Evolutionary conservation across 768 basidiomycete genomes (phyloP), one percentile per base, ranked within the genome.

Genomic region (Scleroderma citrinum): DNA sequence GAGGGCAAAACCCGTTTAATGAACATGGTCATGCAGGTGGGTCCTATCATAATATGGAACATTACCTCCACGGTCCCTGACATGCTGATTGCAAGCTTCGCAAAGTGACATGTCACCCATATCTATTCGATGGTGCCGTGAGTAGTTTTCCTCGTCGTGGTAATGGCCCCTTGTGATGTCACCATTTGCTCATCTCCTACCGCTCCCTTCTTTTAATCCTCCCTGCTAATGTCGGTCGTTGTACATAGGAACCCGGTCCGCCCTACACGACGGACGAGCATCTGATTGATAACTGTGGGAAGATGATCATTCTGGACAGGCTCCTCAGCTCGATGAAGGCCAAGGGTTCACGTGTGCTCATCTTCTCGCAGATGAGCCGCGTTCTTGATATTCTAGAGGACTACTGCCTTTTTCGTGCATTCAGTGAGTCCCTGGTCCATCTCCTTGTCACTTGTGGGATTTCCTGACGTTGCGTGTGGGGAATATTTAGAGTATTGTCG

Each of bases 311-410:
- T 52, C 80, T 99, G 24, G 94, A 99, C 73, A 97, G 92, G 66
- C 75, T 99, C 0, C 80, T 98, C 17, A 73, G 74, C 49, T 81
- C 77, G 30, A 87, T 97, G 90, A 92, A 90, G 60, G 83, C 70
- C 20, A 93, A 93, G 64, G 94, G 92, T n/a, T 95, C 92, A 3
- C 81, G 95, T 7, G 89, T 93, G 3, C 80, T 97, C 56, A 96
- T 99, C 52, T 99, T 99, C 74, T 95, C 92, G 59, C 96, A 98
- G 68, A 98, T 99, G 96, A 94, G 91, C 69, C 85, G 96, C n/a
- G 89, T 98, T 50, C 76, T 97, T 29, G 96, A 99, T 66, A 98
- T 99, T 50, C 67, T 99, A 39, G 95, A 98, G 64, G 95, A 98
- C 62, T 98, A 94, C 67, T 97, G 93, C 67, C 72, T 95, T 52